Evolutionary conservation across 1,284 basidiomycete genomes (phyloP).

Genomic region (Mycosarcoma maydis): DNA sequence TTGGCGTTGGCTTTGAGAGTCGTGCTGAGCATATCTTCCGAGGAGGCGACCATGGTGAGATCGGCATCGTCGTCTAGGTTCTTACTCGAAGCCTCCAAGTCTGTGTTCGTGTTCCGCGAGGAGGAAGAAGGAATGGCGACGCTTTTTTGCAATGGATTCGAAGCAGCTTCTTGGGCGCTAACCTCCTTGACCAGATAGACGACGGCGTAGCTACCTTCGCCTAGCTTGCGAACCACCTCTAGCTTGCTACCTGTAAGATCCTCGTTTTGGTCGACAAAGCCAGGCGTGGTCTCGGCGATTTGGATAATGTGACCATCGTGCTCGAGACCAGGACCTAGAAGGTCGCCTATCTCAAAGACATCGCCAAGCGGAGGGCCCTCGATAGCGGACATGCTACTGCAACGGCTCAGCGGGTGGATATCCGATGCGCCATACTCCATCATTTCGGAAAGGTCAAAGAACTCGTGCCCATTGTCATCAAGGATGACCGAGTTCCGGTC

Average conservation of each 20-base stretch:
- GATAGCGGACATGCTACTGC: conserved; percentile 25
- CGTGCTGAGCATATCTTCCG: conserved; percentile 42
- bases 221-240: conserved; percentile 61
- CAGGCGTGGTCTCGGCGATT: conserved; percentile 58
- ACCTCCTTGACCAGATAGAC: conserved; percentile 65
- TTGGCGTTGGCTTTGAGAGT: conserved; percentile 38
- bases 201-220: conserved; percentile 64
- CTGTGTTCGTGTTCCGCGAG: neutral
- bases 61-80: conserved; percentile 34
- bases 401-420: conserved; percentile 26
- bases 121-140: conserved; percentile 15
- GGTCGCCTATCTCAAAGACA: conserved; percentile 60
- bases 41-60: conserved; percentile 33
- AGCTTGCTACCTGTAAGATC: conserved; percentile 52
- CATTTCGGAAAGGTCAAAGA: conserved; percentile 58
- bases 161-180: conserved; percentile 30
- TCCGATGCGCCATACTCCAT: conserved; percentile 50
- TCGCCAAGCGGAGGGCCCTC: conserved; percentile 42
- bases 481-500: conserved; percentile 27
- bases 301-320: conserved; percentile 61
- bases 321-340: conserved; percentile 59
- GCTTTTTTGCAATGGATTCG: conserved; percentile 15
- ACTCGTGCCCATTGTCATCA: conserved; percentile 49
- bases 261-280: conserved; percentile 58
- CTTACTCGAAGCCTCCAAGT: neutral